Conservation (phyloP, 192 early-diverging fungal species). For the Backusella australiensis region DNA sequence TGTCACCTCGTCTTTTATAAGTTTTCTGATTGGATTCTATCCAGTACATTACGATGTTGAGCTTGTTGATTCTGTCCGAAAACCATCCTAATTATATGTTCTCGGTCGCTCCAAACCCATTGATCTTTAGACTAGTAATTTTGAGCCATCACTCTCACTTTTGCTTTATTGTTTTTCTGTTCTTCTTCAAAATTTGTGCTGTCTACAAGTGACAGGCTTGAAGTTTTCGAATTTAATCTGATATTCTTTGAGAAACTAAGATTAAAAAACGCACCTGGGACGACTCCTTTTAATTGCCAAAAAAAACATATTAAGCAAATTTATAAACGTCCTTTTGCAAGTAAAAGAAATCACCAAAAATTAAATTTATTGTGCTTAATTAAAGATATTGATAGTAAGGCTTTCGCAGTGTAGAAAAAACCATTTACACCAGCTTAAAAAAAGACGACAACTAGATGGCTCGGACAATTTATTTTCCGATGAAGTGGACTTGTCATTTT, state of each 20-base stretch:
- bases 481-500: not conserved
- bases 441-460: not conserved
- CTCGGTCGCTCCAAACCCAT: not conserved
- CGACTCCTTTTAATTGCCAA: too few relatives aligned
- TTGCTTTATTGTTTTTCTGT: not conserved
- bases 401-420: too few relatives aligned
- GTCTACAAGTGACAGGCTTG: not conserved
- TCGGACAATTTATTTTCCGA: not conserved
- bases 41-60: conserved; percentile 13
- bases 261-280: not conserved
- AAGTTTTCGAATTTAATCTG: not conserved
- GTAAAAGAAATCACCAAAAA: too few relatives aligned
- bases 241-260: not conserved
- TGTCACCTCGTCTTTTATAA: not conserved
- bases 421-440: too few relatives aligned
- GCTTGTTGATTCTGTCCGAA: not conserved
- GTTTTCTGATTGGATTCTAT: conserved; percentile 20
- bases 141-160: not conserved
- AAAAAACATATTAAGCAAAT: too few relatives aligned
- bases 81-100: not conserved
- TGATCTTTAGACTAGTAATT: not conserved
- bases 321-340: too few relatives aligned
- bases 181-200: not conserved
- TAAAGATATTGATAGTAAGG: too few relatives aligned
- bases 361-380: too few relatives aligned